Conservation (phyloP, 768 basidiomycete genomes). For the Neoboletus brunneissimus region DNA sequence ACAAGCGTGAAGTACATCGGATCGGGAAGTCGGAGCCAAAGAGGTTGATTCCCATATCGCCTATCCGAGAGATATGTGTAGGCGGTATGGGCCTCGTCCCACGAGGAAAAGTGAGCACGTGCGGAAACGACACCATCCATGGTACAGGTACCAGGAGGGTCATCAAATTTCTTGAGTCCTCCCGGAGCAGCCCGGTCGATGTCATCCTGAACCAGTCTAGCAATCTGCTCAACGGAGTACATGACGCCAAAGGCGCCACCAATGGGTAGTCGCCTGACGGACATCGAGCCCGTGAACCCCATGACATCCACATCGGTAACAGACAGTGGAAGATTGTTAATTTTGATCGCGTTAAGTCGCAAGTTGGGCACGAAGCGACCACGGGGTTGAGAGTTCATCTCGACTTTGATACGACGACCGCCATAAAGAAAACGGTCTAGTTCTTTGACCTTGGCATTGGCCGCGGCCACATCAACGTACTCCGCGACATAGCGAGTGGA, state of each 20-base stretch:
- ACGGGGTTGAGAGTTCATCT: conserved; percentile 41
- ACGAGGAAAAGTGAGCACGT: conserved; percentile 46
- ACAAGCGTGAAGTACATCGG: conserved; percentile 50
- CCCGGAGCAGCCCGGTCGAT: conserved; percentile 20
- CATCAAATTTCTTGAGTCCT: conserved; percentile 28
- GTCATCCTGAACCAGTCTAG: conserved; percentile 24
- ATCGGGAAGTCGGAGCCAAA: conserved; percentile 44
- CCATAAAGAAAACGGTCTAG: conserved; percentile 37
- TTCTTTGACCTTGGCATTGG: conserved; percentile 30
- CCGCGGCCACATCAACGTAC: conserved; percentile 31
- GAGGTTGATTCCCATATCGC: conserved; percentile 31
- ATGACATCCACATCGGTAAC: conserved; percentile 25
- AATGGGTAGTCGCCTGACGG: conserved; percentile 24
- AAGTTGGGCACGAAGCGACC: conserved; percentile 28
- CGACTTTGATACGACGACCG: conserved; percentile 47
- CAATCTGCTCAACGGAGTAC: conserved; percentile 18
- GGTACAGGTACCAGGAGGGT: conserved; percentile 13
- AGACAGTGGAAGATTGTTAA: conserved; percentile 40
- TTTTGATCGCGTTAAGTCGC: conserved; percentile 38
- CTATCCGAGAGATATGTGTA: conserved; percentile 36
- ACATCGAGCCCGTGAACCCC: conserved; percentile 30
- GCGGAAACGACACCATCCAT: conserved; percentile 35
- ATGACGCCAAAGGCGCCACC: conserved; percentile 23
- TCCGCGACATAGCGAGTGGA: conserved; percentile 45
- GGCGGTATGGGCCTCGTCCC: conserved; percentile 46